Percentiles rank a stretch among this genome's conserved stretches.
Evolutionary conservation across 148 eudicot genomes (phyloP).

Genomic region (Chenopodium formosanum): DNA sequence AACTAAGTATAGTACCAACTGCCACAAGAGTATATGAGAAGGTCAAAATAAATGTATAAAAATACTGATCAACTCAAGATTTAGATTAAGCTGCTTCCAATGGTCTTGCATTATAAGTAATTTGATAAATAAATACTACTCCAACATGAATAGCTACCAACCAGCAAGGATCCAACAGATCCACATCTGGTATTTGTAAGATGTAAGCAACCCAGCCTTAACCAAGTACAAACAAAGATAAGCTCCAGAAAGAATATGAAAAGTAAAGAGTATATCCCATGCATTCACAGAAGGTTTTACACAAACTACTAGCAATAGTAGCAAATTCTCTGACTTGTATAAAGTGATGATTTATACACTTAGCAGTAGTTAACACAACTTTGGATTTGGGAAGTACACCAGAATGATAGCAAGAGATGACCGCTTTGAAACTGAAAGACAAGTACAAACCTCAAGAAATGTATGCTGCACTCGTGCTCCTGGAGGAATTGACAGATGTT

Average conservation of each 20-base stretch:
- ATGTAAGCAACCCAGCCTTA: background rate
- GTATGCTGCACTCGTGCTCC: constrained; percentile 65
- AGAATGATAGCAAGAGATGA: background rate
- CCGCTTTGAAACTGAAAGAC: background rate
- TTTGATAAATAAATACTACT: background rate
- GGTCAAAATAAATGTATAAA: background rate
- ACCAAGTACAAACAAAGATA: background rate
- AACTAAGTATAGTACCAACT: background rate
- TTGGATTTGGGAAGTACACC: background rate
- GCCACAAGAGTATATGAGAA: constrained; percentile 3
- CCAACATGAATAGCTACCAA: background rate
- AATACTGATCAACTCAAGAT: background rate
- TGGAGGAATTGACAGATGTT: constrained; percentile 71
- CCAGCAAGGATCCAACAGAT: constrained; percentile 1
- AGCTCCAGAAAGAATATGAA: background rate
- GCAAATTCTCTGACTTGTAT: background rate
- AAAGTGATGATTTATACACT: background rate
- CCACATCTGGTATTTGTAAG: background rate
- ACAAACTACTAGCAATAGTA: background rate
- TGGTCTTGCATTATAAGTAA: background rate
- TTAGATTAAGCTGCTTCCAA: background rate
- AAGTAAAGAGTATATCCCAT: background rate
- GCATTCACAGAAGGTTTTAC: background rate
- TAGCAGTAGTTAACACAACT: background rate
- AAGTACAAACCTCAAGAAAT: constrained; percentile 70